phyloP scores from a whole-genome alignment of 2,329 filamentous ascomycete species.

The Paraphoma chrysanthemicola region DNA sequence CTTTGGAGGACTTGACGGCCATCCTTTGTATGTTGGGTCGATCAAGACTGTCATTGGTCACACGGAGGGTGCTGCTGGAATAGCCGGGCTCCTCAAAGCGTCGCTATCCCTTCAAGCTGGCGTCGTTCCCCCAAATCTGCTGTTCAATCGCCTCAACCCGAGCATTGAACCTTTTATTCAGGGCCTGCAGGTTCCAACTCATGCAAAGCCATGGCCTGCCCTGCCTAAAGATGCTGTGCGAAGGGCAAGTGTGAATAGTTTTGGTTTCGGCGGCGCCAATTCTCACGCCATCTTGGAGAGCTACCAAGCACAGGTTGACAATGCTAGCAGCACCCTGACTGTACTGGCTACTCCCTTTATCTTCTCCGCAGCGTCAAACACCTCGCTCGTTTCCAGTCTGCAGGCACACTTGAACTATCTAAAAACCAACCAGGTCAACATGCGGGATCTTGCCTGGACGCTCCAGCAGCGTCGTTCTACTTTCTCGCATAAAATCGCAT shows the following conservation, averaged over 20 bases:
- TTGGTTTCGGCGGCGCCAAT: constrained; percentile 34
- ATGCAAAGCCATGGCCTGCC: too few relatives aligned
- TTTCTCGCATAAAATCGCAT: not conserved
- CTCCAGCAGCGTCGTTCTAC: not conserved
- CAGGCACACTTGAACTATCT: not conserved
- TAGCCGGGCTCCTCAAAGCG: constrained; percentile 47
- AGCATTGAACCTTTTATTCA: constrained; percentile 1
- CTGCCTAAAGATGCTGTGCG: not conserved
- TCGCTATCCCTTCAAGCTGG: constrained; percentile 47
- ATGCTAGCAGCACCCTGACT: not conserved
- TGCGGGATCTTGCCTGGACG: constrained; percentile 3
- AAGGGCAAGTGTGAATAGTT: constrained; percentile 28
- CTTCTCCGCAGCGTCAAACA: constrained; percentile 11
- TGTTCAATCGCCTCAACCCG: constrained; percentile 9
- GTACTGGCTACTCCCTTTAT: not conserved
- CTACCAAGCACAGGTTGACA: not conserved
- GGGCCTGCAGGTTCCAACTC: too few relatives aligned
- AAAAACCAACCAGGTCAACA: not conserved
- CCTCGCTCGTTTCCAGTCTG: not conserved
- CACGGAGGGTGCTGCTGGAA: constrained; percentile 45
- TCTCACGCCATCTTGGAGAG: constrained; percentile 31
- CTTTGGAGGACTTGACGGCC: constrained; percentile 42
- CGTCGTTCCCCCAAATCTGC: constrained; percentile 30
- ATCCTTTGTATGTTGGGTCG: constrained; percentile 42
- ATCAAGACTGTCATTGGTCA: constrained; percentile 42